Base-by-base conservation (phyloP, 345 rosid genomes). In the Euphorbia tirucalli region DNA sequence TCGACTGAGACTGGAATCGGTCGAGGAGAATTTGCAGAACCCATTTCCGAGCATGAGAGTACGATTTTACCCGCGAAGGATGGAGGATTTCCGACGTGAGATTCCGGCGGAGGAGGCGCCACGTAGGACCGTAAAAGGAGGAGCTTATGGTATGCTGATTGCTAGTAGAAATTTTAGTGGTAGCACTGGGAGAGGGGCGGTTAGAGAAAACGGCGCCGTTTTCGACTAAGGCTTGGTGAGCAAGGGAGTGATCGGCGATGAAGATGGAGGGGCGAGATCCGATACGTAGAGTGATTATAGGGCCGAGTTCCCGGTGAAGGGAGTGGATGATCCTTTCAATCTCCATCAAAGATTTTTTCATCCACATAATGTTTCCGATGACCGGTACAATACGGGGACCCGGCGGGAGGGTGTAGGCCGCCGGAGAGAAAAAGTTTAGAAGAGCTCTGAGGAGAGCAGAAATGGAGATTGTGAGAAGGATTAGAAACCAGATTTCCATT, bases 21-120 rank as follows among this genome's bases (percentile, higher is more conserved):
- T 54, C 37, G 6, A 57, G 21, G 43, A 76, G 66, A 2, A 35
- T 43, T 11, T 61, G 49, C 49, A 65, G 8, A 18, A 57, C 66
- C 79, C 74, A 64, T 3, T 56, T 15, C 1, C 75, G 79, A n/a
- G 74, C 75, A 10, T 56, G 70, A 4, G 66, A 65, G 21, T 55
- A 76, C 0, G 71, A 27, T 41, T 65, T 71, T 5, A 70, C 60
- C 21, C 79, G 48, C 1, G 75, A 70, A 3, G 79, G 75, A 27
- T 76, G 75, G 24, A 76, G 75, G 41, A 76, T 76, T 39, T 70
- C 66, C 6, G 79, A 56, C 7, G 75, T 64, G 35, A 76, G 71
- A 43, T 76, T 76, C 19, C 79, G 66, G 50, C 74, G 79, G 30
- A 76, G 79, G 39, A 65, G 41, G n/a, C 79, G 74, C 79, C 79